phyloP scores from a whole-genome alignment of 306 rosid genomes.

The Vigna trinervia region DNA sequence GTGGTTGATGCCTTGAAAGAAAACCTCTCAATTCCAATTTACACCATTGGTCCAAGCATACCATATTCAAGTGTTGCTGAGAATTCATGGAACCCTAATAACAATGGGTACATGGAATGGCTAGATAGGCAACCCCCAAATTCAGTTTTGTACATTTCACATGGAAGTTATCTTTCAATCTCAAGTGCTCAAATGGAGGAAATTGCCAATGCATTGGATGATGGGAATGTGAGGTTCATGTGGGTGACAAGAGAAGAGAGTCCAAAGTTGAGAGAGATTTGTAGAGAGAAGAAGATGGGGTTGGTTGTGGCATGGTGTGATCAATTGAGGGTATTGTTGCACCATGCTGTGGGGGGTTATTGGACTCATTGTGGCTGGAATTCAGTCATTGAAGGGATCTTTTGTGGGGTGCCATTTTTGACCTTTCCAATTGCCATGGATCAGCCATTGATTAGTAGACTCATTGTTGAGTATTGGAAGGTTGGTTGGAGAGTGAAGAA shows the following conservation, averaged over 20 bases:
- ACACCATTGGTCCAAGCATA: conserved; percentile 58
- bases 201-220: conserved; percentile 47
- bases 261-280: conserved; percentile 38
- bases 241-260: conserved; percentile 57
- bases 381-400: conserved; percentile 59
- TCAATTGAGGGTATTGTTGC: conserved; percentile 63
- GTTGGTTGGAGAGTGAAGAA: conserved; percentile 62
- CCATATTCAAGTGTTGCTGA: conserved; percentile 41
- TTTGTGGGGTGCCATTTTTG: conserved; percentile 63
- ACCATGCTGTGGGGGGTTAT: conserved; percentile 62
- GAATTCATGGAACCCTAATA: background rate
- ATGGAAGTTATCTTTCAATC: conserved; percentile 59
- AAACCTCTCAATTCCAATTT: conserved; percentile 45
- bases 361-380: conserved; percentile 76
- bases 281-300: conserved; percentile 46
- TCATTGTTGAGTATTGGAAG: conserved; percentile 64
- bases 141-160: conserved; percentile 61
- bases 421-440: conserved; percentile 60
- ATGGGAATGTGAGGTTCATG: conserved; percentile 51
- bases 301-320: conserved; percentile 64
- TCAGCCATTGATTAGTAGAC: conserved; percentile 49
- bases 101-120: conserved; percentile 50
- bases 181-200: conserved; percentile 62
- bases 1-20: conserved; percentile 47
- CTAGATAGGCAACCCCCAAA: conserved; percentile 51